These are phyloP conservation scores for Phytopythium boreale DNA, from an alignment of 352 stramenopile genomes.

Conservation along the genomic window DNA sequence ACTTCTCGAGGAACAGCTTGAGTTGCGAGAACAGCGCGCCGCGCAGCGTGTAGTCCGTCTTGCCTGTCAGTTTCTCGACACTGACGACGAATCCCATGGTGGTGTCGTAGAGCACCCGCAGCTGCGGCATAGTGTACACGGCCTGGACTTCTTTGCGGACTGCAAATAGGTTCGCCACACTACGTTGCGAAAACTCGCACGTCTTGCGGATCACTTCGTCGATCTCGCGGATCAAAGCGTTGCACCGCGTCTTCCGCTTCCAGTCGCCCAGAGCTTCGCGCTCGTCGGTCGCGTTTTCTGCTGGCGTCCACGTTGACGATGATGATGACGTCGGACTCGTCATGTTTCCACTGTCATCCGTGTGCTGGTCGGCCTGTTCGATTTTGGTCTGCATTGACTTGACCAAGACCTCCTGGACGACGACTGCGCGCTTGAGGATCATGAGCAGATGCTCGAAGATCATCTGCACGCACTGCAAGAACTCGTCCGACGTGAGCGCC, in stretches of 20 bases:
- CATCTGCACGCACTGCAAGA: constrained; percentile 87
- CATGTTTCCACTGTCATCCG: background rate
- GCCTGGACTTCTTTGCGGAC: constrained; percentile 87
- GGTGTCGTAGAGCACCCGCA: constrained; percentile 93
- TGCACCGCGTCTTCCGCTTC: constrained; percentile 71
- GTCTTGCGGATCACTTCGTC: constrained; percentile 83
- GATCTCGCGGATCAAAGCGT: constrained; percentile 78
- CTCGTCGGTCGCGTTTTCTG: constrained; percentile 37
- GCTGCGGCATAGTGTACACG: constrained; percentile 89
- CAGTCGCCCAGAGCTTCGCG: constrained; percentile 62
- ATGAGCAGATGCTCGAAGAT: constrained; percentile 88
- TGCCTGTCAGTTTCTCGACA: constrained; percentile 89
- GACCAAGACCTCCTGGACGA: constrained; percentile 70
- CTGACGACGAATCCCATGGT: constrained; percentile 92
- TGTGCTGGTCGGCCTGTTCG: constrained; percentile 20
- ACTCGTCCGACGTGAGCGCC: constrained; percentile 79
- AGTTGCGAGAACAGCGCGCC: constrained; percentile 93
- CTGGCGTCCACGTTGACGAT: constrained; percentile 31
- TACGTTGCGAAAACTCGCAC: constrained; percentile 85
- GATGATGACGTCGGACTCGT: constrained; percentile 19
- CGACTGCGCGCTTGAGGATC: constrained; percentile 71
- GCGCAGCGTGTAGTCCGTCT: constrained; percentile 91
- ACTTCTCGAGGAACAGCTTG: constrained; percentile 95
- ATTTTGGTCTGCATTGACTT: constrained; percentile 77
- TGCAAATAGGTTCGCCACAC: constrained; percentile 83